Conservation (phyloP, 2,329 filamentous ascomycete species). For the Cytospora leucostoma region DNA sequence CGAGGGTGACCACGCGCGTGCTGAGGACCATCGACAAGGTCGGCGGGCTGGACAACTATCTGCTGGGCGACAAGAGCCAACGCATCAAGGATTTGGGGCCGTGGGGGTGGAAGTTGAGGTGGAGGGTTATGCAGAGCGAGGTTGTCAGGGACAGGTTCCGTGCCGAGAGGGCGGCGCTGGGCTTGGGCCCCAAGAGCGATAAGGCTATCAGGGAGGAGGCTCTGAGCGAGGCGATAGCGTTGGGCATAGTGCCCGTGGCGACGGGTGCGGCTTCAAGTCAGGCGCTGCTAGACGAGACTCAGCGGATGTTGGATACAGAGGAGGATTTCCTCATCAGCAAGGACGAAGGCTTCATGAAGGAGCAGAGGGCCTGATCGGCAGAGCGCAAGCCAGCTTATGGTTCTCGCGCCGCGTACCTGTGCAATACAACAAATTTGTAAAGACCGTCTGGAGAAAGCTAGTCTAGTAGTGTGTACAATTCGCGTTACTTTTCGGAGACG, state of each 20-base stretch:
- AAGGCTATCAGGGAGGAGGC: conserved; percentile 32
- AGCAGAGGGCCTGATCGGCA: conserved; percentile 27
- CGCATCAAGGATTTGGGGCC: conserved; percentile 86
- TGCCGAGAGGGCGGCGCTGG: conserved; percentile 64
- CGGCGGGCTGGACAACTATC: conserved; percentile 88
- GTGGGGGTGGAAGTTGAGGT: conserved; percentile 86
- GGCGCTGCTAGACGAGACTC: conserved; percentile 43
- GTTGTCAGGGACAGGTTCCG: conserved; percentile 67
- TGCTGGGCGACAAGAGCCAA: conserved; percentile 75
- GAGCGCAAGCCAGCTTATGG: not conserved
- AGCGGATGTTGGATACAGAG: conserved; percentile 42
- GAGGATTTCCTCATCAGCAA: conserved; percentile 42
- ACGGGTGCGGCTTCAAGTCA: conserved; percentile 9
- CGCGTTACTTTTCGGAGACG: not conserved
- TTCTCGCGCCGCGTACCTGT: not conserved
- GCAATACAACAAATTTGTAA: not conserved
- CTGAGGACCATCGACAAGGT: conserved; percentile 77
- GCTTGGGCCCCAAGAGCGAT: conserved; percentile 56
- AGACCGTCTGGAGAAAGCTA: not conserved
- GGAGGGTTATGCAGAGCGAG: conserved; percentile 80
- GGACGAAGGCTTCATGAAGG: conserved; percentile 36
- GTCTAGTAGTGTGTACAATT: not conserved
- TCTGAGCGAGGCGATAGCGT: conserved; percentile 13
- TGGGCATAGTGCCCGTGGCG: conserved; percentile 1
- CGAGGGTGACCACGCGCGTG: conserved; percentile 69